Base-by-base conservation (phyloP, 768 basidiomycete genomes). In the Hygrophorus russula region DNA sequence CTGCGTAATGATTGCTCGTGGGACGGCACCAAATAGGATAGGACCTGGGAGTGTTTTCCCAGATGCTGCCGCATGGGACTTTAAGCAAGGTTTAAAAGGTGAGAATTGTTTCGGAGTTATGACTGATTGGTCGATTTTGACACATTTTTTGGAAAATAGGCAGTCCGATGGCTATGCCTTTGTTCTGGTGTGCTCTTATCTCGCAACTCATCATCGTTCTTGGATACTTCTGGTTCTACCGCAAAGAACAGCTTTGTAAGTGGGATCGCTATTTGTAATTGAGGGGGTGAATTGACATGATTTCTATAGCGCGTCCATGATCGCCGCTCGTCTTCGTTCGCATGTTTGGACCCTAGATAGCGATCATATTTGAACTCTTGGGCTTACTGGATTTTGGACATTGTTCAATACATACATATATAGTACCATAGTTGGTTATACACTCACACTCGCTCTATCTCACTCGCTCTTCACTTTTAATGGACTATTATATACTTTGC, bases 151-250 rank as follows among this genome's bases (percentile, higher is more conserved):
- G 17, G 12, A 15, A 9, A 17, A 6, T 41, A 69, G 78, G 78
- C 49, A 89, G 87, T 53, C 87, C 87, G 15, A 80, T 90, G 76
- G 85, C 82, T 14, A 69, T 74, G 12, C 80, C 87, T 43, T 71
- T 85, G 36, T 94, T 94, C 70, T 94, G 91, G 91, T 62, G 92
- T 40, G 88, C 87, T 36, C 66, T 87, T 44, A 53, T 78, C 5
- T 85, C 78, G 58, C 87, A 90, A 58, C 56, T 94, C 42, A 60
- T 91, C 51, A 90, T 94, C 56, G 88, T 93, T 46, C 62, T 81
- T 47, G 91, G 91, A 15, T 94, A 94, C 67, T 91, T 92, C 70
- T 87, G 87, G 87, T 93, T 94, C 76, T 94, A 93, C 64, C 80
- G 91, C 61, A 91, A 89, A 66, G 91, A 94, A 63, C 91, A 94